Evolutionary conservation across 768 basidiomycete genomes (phyloP), one percentile per base, ranked within the genome.

Genomic region (Sarcodon aspratus): DNA sequence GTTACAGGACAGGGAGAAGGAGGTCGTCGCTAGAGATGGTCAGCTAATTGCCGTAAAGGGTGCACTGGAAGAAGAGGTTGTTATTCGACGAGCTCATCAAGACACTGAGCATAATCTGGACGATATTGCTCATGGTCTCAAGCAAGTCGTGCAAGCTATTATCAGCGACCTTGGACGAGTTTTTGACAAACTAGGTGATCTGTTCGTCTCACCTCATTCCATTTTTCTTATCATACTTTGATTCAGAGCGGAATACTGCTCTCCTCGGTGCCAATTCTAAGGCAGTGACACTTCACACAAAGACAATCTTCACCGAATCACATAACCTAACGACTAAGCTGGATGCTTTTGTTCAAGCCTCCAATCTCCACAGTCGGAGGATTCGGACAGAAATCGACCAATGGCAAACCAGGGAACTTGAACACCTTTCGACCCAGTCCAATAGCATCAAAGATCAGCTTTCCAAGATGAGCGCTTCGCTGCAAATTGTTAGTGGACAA

Each of bases 121-220:
- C 55, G 66, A 63, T n/a, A 79, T 94, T 4, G 93, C 94, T 0
- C 66, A 61, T 18, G 77, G 74, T 2, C 64, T 95, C 50, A 87
- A 79, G 62, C 69, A 69, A 40, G 75, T 80, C 15, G 78, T 79
- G 1, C 64, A 71, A n/a, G 79, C 90, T 53, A 82, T 80, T 51
- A 66, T 88, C 13, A 69, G 70, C 7, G 88, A 96, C 59, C 70
- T 94, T 35, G 63, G 59, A 12, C 77, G 78, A 0, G 65, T 94
- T 18, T 89, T 91, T 54, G 79, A 79, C 38, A 96, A 95, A 65
- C 75, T 96, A 43, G 85, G 92, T 92, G 58, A 58, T 78, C 21
- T 4, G 33, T 15, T 7, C 31, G 52, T 27, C 10, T 32, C 15
- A 34, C 1, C 1, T 6, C 31, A 32, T 36, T 18, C 34, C 6